These are phyloP conservation scores for Fagopyrum tataricum DNA, from an alignment of 148 eudicot species.

Conservation along the genomic window DNA sequence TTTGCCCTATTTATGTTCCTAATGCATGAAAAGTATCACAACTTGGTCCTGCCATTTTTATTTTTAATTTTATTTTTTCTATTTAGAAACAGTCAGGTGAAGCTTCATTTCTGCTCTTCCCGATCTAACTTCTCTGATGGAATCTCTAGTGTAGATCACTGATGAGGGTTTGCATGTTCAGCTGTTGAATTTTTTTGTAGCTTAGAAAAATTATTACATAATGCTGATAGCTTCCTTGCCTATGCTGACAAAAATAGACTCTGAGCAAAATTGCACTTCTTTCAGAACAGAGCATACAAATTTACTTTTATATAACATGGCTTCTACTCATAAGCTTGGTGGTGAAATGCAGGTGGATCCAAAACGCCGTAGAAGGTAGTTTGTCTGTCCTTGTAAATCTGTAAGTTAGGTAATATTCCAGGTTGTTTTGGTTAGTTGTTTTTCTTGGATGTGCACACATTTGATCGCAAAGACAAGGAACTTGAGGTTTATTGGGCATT, in stretches of 20 bases:
- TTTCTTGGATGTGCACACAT: neutral
- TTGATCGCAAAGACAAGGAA: neutral
- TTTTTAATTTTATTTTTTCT: no score
- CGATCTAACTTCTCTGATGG: no score
- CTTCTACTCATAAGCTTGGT: neutral
- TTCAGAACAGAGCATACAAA: neutral
- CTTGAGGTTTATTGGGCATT: conserved; percentile 5
- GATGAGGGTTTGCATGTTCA: neutral
- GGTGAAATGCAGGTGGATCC: conserved; percentile 4
- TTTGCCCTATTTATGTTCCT: no score
- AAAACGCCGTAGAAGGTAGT: neutral
- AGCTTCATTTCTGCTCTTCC: no score
- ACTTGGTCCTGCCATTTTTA: no score
- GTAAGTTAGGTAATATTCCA: neutral
- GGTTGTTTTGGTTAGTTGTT: neutral
- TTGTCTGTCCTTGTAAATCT: neutral
- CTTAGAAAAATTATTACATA: neutral
- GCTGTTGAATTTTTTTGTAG: neutral
- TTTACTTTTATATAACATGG: neutral
- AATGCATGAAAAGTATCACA: no score
- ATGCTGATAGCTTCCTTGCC: neutral
- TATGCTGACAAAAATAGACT: neutral
- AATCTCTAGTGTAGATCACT: no score
- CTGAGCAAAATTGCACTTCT: neutral
- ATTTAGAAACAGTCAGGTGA: no score